A percentile compares a stretch with the other conserved stretches of the same genome.
These are phyloP conservation scores for Chytridiales sp. DNA, from an alignment of 371 early-diverging fungal species.

Conservation along the genomic window DNA sequence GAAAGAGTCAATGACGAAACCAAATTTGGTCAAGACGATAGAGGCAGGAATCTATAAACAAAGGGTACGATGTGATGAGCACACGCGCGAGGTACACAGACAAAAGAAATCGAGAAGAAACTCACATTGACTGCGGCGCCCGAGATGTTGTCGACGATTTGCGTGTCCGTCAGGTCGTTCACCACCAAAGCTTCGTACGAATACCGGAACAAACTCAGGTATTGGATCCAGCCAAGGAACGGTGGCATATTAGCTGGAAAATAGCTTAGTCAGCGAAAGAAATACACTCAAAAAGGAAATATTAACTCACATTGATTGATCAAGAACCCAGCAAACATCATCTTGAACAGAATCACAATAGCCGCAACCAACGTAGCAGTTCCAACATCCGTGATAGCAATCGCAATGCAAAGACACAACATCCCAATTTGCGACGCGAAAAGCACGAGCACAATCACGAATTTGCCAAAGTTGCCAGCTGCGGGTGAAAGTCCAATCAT, in stretches of 20 bases:
- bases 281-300: not conserved
- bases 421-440: constrained; percentile 85
- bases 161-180: constrained; percentile 77
- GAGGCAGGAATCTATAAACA: constrained; percentile 83
- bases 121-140: constrained; percentile 84
- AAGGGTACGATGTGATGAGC: not conserved
- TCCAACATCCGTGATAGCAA: constrained; percentile 69
- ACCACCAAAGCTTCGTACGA: constrained; percentile 86
- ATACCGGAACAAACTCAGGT: constrained; percentile 84
- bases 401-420: constrained; percentile 76
- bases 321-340: constrained; percentile 88
- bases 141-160: constrained; percentile 74
- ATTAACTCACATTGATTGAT: constrained; percentile 67
- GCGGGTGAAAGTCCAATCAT: constrained; percentile 82
- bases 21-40: constrained; percentile 81
- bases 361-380: constrained; percentile 79
- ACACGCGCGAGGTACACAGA: not conserved
- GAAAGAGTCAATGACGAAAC: constrained; percentile 80
- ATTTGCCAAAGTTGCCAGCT: constrained; percentile 59
- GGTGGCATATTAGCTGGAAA: constrained; percentile 59
- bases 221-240: constrained; percentile 75
- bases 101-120: constrained; percentile 43
- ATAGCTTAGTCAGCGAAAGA: not conserved
- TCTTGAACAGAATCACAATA: constrained; percentile 83
- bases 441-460: constrained; percentile 76